These are phyloP conservation scores for Ophiostoma sp. DNA, from an alignment of 2,329 filamentous ascomycete genomes.

Conservation along the genomic window DNA sequence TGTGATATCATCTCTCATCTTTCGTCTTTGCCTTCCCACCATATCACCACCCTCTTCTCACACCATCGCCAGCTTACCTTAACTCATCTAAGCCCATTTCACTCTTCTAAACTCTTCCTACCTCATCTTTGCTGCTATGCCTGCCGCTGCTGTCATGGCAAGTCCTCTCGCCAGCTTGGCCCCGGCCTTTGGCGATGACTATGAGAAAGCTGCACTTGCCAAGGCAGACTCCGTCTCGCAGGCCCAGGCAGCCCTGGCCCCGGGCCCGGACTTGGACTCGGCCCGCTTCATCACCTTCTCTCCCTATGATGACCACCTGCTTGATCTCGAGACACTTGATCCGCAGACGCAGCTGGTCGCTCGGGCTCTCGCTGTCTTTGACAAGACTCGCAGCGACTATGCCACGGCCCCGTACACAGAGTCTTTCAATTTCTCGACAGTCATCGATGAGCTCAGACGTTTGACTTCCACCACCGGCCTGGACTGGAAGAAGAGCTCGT, in stretches of 20 bases:
- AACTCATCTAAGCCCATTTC: neutral
- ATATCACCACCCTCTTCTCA: neutral
- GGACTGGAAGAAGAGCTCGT: conserved; percentile 57
- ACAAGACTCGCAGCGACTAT: conserved; percentile 62
- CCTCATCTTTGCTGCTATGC: neutral
- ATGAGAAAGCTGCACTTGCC: conserved; percentile 6
- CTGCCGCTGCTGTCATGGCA: neutral
- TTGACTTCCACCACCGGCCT: conserved; percentile 39
- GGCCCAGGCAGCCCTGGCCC: neutral
- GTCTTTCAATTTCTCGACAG: conserved; percentile 69
- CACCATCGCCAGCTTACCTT: neutral
- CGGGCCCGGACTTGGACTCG: neutral
- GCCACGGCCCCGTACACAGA: conserved; percentile 67
- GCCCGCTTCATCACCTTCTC: conserved; percentile 56
- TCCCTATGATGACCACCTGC: conserved; percentile 68
- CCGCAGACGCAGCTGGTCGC: conserved; percentile 63
- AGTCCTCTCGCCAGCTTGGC: neutral
- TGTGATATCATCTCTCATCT: conserved; percentile 7
- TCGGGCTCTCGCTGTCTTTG: conserved; percentile 60
- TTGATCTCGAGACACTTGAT: conserved; percentile 64
- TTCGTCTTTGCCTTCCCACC: neutral
- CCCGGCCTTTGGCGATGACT: neutral
- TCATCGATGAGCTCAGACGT: conserved; percentile 53
- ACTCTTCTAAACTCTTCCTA: neutral
- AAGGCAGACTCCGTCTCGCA: neutral